A percentile compares a stretch with the other conserved stretches of the same genome.
These are phyloP conservation scores for Aspergillus quadricinctus DNA, from an alignment of 2,329 filamentous ascomycete genomes.

Conservation along the genomic window DNA sequence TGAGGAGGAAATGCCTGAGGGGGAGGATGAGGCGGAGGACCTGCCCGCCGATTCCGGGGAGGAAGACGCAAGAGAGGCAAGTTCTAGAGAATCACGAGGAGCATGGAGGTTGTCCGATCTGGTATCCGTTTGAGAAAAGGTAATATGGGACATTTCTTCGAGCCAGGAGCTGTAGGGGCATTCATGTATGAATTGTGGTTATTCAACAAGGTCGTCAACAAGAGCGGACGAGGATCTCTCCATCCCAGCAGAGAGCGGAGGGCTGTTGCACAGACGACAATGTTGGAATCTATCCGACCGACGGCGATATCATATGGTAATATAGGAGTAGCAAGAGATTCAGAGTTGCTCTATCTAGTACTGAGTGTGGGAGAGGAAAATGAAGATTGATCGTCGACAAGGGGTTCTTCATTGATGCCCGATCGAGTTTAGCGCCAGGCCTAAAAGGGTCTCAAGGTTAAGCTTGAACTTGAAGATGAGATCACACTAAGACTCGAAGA, in stretches of 20 bases:
- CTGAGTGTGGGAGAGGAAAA: conserved; percentile 1
- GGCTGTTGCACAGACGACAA: neutral
- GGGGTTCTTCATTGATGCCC: neutral
- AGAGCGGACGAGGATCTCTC: neutral
- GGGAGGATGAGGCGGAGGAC: conserved; percentile 66
- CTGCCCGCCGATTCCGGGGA: conserved; percentile 61
- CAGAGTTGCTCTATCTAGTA: neutral
- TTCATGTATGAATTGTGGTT: neutral
- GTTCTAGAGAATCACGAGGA: conserved; percentile 87
- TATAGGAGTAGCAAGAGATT: neutral
- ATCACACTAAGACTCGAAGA: neutral
- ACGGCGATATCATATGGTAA: neutral
- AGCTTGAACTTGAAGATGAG: neutral
- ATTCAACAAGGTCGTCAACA: neutral
- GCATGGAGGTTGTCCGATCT: conserved; percentile 30
- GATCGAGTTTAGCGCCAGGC: neutral
- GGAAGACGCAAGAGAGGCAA: conserved; percentile 88
- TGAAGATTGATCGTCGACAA: conserved; percentile 7
- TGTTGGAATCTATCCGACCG: neutral
- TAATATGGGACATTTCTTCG: conserved; percentile 28
- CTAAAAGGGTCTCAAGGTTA: neutral
- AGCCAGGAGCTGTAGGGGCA: neutral
- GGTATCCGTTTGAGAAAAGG: conserved; percentile 26
- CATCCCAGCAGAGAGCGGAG: neutral
- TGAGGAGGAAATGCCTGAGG: conserved; percentile 87